Conservation (phyloP, 2,329 filamentous ascomycete genomes). For the Pseudocercospora eumusae region DNA sequence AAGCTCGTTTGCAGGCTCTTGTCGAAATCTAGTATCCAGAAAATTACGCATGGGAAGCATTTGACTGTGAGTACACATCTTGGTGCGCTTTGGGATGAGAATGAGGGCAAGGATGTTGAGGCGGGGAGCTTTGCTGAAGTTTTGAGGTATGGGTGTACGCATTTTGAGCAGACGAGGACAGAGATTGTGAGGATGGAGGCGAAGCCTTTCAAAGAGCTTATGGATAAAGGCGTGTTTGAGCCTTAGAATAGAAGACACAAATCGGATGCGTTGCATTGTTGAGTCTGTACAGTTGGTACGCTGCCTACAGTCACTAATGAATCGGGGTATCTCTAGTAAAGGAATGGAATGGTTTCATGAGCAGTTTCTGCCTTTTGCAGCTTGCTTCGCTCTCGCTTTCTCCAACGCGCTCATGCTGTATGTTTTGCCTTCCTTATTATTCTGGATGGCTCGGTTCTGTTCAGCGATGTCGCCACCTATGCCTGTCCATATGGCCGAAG, state of each 20-base stretch:
- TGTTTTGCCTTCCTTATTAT: constrained; percentile 12
- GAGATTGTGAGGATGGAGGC: constrained; percentile 17
- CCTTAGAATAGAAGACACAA: neutral
- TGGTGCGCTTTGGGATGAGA: constrained; percentile 36
- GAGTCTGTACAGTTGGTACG: neutral
- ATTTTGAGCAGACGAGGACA: constrained; percentile 35
- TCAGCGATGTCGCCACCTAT: constrained; percentile 26
- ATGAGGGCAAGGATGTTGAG: constrained; percentile 30
- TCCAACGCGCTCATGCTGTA: neutral
- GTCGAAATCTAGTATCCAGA: constrained; percentile 33
- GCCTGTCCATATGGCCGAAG: constrained; percentile 34
- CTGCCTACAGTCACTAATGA: neutral
- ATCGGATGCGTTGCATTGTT: neutral
- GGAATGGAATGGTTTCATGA: neutral
- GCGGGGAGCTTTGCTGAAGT: constrained; percentile 38
- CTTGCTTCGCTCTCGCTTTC: neutral
- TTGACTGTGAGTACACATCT: constrained; percentile 29
- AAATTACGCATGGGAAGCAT: constrained; percentile 37
- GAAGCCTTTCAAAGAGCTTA: neutral
- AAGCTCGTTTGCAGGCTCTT: constrained; percentile 32
- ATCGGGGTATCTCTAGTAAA: constrained; percentile 3
- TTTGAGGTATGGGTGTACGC: constrained; percentile 36
- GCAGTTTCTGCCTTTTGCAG: neutral
- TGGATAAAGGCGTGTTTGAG: constrained; percentile 21
- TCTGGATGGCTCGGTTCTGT: constrained; percentile 23